phyloP scores from a whole-genome alignment of 805 yeast species.

The Scheffersomyces ergatensis region DNA sequence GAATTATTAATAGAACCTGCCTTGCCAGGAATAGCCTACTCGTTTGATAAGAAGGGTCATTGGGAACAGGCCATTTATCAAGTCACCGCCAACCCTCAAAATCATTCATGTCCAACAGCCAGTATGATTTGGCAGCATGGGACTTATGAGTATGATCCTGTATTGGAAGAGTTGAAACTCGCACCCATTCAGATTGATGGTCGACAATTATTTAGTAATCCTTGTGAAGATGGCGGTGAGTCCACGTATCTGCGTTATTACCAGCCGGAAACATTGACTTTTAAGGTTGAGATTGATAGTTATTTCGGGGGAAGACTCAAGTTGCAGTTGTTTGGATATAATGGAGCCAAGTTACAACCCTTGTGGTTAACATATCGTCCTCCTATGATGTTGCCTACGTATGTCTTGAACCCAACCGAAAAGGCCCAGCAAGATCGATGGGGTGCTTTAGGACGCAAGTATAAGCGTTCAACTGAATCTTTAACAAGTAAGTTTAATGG shows the following conservation, averaged over 20 bases:
- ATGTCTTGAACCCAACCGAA: constrained; percentile 14
- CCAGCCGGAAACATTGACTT: constrained; percentile 11
- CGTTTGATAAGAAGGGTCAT: constrained; percentile 17
- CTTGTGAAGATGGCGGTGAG: constrained; percentile 13
- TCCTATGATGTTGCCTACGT: constrained; percentile 17
- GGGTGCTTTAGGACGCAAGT: constrained; percentile 1
- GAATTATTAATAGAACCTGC: constrained; percentile 17
- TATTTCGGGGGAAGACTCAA: constrained; percentile 11
- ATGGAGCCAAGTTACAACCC: constrained; percentile 17
- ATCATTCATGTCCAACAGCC: constrained; percentile 17
- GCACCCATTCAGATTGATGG: constrained; percentile 17
- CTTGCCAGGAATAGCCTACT: constrained; percentile 19
- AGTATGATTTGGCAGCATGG: constrained; percentile 21
- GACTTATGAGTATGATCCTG: constrained; percentile 5
- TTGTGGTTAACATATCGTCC: constrained; percentile 17
- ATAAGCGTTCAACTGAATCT: constrained; percentile 2
- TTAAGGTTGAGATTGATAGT: constrained; percentile 14
- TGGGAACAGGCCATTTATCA: constrained; percentile 19
- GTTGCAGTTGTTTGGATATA: constrained; percentile 13
- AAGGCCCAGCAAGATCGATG: no score
- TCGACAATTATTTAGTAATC: constrained; percentile 17
- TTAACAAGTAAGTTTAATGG: background rate
- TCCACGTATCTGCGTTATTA: constrained; percentile 14
- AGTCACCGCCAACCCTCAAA: constrained; percentile 13
- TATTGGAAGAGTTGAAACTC: constrained; percentile 10